Percentiles rank a stretch among this genome's conserved stretches.
Evolutionary conservation across 139 green algal genomes (phyloP).

Genomic region (Chlorella sp.): DNA sequence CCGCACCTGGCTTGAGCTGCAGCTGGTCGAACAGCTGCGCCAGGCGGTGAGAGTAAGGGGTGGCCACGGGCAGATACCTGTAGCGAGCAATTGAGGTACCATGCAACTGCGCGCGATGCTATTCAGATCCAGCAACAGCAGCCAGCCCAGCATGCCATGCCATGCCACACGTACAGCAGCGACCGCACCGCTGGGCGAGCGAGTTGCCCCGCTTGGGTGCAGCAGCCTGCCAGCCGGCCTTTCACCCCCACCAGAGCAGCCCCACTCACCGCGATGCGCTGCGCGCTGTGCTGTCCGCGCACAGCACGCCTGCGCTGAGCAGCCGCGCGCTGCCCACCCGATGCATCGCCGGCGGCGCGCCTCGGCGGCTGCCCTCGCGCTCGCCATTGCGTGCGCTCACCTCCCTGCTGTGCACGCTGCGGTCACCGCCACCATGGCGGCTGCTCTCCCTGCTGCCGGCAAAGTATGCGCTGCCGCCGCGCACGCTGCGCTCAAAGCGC

Average conservation of each 20-base stretch:
- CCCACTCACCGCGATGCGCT: not conserved
- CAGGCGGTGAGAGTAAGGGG: constrained; percentile 40
- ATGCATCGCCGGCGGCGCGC: no score
- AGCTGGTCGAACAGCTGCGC: constrained; percentile 37
- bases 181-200: no score
- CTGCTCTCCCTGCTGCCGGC: not conserved
- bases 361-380: not conserved
- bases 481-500: constrained; percentile 20
- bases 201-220: no score
- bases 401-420: not conserved
- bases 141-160: no score
- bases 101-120: no score
- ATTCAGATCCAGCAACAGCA: no score
- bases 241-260: no score
- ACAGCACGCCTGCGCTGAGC: no score
- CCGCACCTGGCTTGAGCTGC: constrained; percentile 8
- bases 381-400: not conserved
- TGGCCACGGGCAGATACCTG: constrained; percentile 33
- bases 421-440: not conserved
- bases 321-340: no score
- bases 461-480: not conserved
- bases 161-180: no score
- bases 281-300: not conserved
- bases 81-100: no score
- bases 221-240: no score